Percentiles rank a stretch among this genome's conserved stretches.
Evolutionary conservation across 495 filamentous ascomycete genomes (phyloP).

Genomic region (Aspergillus funiculosus): DNA sequence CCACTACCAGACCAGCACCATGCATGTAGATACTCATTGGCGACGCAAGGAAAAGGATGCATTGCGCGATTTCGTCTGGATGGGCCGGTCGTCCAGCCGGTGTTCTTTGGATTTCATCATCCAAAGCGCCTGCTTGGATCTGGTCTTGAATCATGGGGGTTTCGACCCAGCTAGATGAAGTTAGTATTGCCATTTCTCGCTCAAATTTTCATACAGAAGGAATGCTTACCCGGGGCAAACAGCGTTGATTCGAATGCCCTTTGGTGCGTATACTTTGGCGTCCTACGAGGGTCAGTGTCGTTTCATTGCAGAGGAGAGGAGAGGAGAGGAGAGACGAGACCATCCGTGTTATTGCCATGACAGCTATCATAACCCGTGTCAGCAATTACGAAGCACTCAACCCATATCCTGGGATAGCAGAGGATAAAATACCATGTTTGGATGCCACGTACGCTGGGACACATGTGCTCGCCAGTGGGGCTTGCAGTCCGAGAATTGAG

Average conservation of each 20-base stretch:
- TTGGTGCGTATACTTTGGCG: conserved; percentile 36
- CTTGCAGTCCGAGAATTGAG: conserved; percentile 24
- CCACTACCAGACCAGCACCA: conserved; percentile 1
- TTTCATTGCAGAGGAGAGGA: neutral
- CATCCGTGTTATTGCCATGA: conserved; percentile 41
- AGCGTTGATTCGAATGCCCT: conserved; percentile 47
- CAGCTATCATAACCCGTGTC: conserved; percentile 13
- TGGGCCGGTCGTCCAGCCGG: neutral
- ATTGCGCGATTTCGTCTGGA: conserved; percentile 5
- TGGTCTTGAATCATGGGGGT: conserved; percentile 18
- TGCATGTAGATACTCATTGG: conserved; percentile 10
- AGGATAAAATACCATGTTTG: conserved; percentile 35
- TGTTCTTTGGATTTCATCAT: conserved; percentile 11
- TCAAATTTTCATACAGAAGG: neutral
- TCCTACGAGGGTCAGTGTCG: conserved; percentile 25
- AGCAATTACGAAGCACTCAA: neutral
- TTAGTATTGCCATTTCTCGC: neutral
- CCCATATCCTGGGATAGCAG: neutral
- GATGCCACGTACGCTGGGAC: conserved; percentile 34
- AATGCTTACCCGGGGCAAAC: conserved; percentile 39
- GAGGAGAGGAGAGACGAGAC: conserved; percentile 15
- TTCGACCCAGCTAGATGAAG: conserved; percentile 12
- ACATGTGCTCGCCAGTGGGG: conserved; percentile 17
- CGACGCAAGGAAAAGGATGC: conserved; percentile 3
- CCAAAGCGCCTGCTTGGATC: conserved; percentile 4